Percentiles rank a stretch among this genome's conserved stretches.
These are phyloP conservation scores for Lentinus brumalis DNA, from an alignment of 768 basidiomycete species.

Conservation along the genomic window DNA sequence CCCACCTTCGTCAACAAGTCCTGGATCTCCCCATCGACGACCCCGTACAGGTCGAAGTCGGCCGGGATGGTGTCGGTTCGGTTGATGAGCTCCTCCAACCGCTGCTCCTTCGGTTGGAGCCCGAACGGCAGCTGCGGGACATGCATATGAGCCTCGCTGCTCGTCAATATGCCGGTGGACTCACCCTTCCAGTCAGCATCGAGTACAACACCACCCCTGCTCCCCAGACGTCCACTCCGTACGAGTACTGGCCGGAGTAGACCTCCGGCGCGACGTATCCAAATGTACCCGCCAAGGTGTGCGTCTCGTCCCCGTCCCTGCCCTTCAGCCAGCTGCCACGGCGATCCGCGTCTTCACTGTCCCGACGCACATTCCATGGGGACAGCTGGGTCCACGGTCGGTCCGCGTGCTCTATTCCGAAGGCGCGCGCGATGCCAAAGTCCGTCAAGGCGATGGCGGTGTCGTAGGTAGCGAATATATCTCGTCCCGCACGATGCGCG, in stretches of 20 bases:
- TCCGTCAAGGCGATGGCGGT: slow-evolving; percentile 23
- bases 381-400: slow-evolving; percentile 13
- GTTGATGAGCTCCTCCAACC: slow-evolving; percentile 14
- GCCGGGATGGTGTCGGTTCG: slow-evolving; percentile 10
- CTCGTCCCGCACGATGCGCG: too few relatives aligned
- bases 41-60: slow-evolving; percentile 10
- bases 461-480: too few relatives aligned
- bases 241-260: slow-evolving; percentile 45
- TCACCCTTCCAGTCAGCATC: slow-evolving; percentile 26
- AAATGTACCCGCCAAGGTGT: slow-evolving; percentile 37
- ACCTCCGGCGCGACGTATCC: slow-evolving; percentile 52
- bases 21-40: slow-evolving; percentile 6
- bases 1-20: slow-evolving; percentile 19
- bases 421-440: slow-evolving; percentile 30
- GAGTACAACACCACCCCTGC: slow-evolving; percentile 42
- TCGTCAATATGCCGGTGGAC: not conserved
- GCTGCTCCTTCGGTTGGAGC: slow-evolving; percentile 12
- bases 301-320: slow-evolving; percentile 5
- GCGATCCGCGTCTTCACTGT: not conserved
- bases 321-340: not conserved
- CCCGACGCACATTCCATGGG: slow-evolving; percentile 5
- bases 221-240: slow-evolving; percentile 48
- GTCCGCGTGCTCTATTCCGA: slow-evolving; percentile 17
- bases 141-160: not conserved
- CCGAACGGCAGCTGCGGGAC: slow-evolving; percentile 17